Evolutionary conservation across 2,329 filamentous ascomycete genomes (phyloP).

Genomic region (Chaetomium strumarium): DNA sequence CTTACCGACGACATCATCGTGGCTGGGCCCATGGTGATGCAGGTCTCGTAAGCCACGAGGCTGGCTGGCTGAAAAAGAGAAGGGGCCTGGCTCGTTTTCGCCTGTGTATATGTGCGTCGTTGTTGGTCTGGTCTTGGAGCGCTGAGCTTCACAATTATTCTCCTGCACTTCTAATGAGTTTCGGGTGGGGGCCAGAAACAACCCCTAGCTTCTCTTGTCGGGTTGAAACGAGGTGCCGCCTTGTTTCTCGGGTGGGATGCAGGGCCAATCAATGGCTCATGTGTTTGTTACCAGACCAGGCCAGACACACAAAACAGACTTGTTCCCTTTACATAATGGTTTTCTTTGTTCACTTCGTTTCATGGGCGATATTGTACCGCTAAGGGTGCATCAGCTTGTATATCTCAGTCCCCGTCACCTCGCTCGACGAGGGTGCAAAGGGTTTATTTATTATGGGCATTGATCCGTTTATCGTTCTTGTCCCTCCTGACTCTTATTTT

Average conservation of each 20-base stretch:
- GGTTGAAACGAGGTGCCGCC: background rate
- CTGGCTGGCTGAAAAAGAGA: background rate
- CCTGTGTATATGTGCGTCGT: background rate
- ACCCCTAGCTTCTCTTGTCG: background rate
- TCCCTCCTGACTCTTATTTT: too few species aligned
- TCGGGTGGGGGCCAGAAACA: background rate
- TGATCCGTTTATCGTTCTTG: too few species aligned
- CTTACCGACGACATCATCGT: slow-evolving; percentile 59
- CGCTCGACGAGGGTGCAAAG: background rate
- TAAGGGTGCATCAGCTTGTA: slow-evolving; percentile 1
- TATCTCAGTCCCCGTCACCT: background rate
- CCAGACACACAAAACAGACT: slow-evolving; percentile 1
- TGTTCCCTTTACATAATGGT: too few species aligned
- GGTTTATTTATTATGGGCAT: slow-evolving; percentile 1
- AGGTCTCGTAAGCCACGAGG: slow-evolving; percentile 37
- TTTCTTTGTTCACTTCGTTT: background rate
- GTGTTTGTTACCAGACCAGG: slow-evolving; percentile 4
- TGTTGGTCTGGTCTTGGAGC: background rate
- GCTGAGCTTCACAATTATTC: background rate
- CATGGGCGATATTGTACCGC: background rate
- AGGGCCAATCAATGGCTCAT: background rate
- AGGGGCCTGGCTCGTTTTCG: background rate
- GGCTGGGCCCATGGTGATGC: slow-evolving; percentile 57
- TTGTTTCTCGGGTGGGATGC: too few species aligned
- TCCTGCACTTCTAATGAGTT: background rate